Evolutionary conservation across 345 rosid species (phyloP).

Genomic region (Carallia brachiata): DNA sequence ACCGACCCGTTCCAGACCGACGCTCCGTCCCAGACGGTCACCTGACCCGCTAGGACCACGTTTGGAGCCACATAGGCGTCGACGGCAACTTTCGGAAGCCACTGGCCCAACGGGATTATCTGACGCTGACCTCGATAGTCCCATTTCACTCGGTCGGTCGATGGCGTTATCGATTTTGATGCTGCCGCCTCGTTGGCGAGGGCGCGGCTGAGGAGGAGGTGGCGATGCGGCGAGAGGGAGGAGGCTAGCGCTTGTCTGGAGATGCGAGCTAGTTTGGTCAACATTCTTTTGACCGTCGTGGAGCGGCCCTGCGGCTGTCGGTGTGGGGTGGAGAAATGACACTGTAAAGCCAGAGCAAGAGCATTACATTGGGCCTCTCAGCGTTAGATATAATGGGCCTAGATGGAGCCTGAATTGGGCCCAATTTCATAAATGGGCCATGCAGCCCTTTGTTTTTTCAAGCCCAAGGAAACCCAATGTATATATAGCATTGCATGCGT

Average conservation of each 20-base stretch:
- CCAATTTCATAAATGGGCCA: too few relatives aligned
- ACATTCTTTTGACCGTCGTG: constrained; percentile 10
- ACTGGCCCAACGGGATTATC: constrained; percentile 90
- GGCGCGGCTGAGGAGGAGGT: constrained; percentile 6
- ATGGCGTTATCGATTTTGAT: constrained; percentile 50
- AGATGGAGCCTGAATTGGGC: too few relatives aligned
- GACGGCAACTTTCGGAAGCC: constrained; percentile 94
- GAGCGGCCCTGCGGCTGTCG: neutral
- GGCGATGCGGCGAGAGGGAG: constrained; percentile 4
- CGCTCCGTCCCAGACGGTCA: constrained; percentile 76
- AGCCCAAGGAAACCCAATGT: too few relatives aligned
- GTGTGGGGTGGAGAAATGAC: neutral
- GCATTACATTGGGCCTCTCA: neutral
- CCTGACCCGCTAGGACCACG: constrained; percentile 91
- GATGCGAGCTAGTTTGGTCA: constrained; percentile 23
- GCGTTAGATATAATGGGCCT: too few relatives aligned
- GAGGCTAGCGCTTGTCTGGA: constrained; percentile 13
- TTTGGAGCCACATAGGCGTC: constrained; percentile 95
- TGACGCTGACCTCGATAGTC: constrained; percentile 94
- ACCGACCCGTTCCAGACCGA: constrained; percentile 93
- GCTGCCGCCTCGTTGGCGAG: constrained; percentile 19
- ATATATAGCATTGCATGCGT: too few relatives aligned
- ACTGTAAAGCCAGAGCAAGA: neutral
- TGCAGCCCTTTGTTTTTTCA: too few relatives aligned
- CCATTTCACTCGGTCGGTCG: constrained; percentile 87